Base-by-base conservation (phyloP, 345 rosid species). In the Melaleuca quinquenervia region DNA sequence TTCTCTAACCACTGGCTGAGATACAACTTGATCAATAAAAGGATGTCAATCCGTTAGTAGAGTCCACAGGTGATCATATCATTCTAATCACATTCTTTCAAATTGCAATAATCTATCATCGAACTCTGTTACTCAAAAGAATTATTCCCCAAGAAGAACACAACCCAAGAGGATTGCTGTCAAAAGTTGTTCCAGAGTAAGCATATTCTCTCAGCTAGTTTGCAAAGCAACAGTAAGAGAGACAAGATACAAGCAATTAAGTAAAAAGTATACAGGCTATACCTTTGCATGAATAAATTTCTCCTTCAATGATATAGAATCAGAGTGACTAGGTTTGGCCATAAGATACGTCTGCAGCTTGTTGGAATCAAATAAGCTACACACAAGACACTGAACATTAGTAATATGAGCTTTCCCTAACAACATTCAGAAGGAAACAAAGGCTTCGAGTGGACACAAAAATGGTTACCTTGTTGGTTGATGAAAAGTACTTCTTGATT, bases 241-340 rank as follows among this genome's bases (percentile, higher is more conserved):
- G 36, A 70, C 26, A 8, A 70, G 80, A 70, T 52, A 83, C 27
- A 82, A 85, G 50, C 88, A 91, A 60, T 90, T 64, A 62, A 84
- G 21, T 74, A 24, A 48, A 7, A 12, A 87, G 26, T 16, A 56
- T 83, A 84, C 80, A 22, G 60, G 50, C 52, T 32, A 62, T 82
- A 98, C 99, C 98, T 98, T 98, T 70, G 98, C 96, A 89, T 96
- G 99, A 84, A 98, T 98, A 89, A 94, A 98, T 90, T 96, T 96
- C 93, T 98, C 99, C 93, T 98, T 98, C 36, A 95, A 90, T 86
- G 96, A 92, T 87, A 98, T 95, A 86, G 94, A 89, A 92, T 98
- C 99, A 50, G 89, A 85, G 82, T 87, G 96, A 93, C 86, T 88
- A 53, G 99, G 99, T 85, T 95, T 98, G 85, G 91, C 91, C 27